Evolutionary conservation across 2,329 filamentous ascomycete genomes (phyloP).

Genomic region (Exophiala calicioides): DNA sequence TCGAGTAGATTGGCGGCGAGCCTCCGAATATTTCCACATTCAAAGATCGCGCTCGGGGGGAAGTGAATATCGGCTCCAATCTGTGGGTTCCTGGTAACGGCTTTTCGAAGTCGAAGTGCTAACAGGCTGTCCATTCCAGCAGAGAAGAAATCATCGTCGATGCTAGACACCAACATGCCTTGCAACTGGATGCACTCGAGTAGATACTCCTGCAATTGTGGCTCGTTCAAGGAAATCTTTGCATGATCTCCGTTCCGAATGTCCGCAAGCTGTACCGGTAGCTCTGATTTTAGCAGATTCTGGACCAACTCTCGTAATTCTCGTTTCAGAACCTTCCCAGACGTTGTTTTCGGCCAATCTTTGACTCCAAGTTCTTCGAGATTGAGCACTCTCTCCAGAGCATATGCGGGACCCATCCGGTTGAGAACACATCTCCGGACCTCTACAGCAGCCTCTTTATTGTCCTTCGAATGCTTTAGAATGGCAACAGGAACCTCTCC

Average conservation of each 20-base stretch:
- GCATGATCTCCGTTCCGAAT: no score
- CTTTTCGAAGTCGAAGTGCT: constrained; percentile 47
- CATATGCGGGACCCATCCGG: constrained; percentile 10
- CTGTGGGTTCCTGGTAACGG: constrained; percentile 44
- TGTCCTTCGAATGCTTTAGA: constrained; percentile 31
- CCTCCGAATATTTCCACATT: constrained; percentile 1
- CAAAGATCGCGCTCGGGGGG: constrained; percentile 18
- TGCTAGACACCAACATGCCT: constrained; percentile 36
- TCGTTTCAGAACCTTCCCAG: constrained; percentile 16
- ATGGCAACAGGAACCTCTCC: constrained; percentile 53
- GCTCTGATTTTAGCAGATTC: not conserved
- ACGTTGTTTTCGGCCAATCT: constrained; percentile 34
- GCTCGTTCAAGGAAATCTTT: not conserved
- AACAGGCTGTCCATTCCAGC: constrained; percentile 51
- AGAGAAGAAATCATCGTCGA: constrained; percentile 46
- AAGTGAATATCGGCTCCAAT: constrained; percentile 31
- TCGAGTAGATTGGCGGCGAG: not conserved
- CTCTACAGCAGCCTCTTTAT: not conserved
- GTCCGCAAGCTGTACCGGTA: no score
- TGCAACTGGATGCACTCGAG: constrained; percentile 36
- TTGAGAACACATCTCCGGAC: constrained; percentile 7
- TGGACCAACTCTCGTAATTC: constrained; percentile 5
- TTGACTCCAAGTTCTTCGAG: constrained; percentile 38
- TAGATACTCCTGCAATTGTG: not conserved
- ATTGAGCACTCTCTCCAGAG: constrained; percentile 32